A percentile compares a stretch with the other conserved stretches of the same genome.
phyloP scores from a whole-genome alignment of 139 green algal species.

The Tetraselmis chui region DNA sequence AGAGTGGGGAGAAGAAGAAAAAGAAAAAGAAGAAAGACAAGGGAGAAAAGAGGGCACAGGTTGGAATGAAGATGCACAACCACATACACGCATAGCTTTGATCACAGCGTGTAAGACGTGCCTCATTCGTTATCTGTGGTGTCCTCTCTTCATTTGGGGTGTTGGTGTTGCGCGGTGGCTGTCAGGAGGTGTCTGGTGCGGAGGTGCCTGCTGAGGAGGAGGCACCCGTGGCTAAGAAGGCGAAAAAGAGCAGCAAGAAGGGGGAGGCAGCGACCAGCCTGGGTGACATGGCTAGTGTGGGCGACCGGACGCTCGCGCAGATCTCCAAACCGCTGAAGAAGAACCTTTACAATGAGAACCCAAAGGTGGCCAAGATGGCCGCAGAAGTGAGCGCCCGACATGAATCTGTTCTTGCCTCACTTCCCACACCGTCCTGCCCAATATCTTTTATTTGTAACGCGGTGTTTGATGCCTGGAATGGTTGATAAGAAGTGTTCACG shows the following conservation, averaged over 20 bases:
- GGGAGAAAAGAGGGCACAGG: slow-evolving; percentile 2
- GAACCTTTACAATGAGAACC: slow-evolving; percentile 50
- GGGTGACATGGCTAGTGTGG: slow-evolving; percentile 40
- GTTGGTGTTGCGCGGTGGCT: background rate
- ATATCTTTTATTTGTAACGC: too few species aligned
- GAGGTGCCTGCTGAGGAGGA: background rate
- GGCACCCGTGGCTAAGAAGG: background rate
- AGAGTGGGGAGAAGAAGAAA: background rate
- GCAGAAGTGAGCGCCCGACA: slow-evolving; percentile 19
- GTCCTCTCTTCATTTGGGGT: background rate
- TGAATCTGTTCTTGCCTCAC: too few species aligned
- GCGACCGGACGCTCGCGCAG: slow-evolving; percentile 39
- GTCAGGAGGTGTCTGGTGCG: too few species aligned
- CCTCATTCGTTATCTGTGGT: background rate
- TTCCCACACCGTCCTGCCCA: too few species aligned
- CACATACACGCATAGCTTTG: background rate
- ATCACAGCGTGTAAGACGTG: background rate
- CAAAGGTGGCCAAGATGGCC: slow-evolving; percentile 35
- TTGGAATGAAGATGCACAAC: background rate
- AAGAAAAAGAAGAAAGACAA: slow-evolving; percentile 14
- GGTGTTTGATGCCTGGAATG: slow-evolving; percentile 40
- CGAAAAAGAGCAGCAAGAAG: slow-evolving; percentile 19
- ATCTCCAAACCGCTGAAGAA: slow-evolving; percentile 46
- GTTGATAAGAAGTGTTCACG: slow-evolving; percentile 37
- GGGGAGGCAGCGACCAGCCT: background rate